A percentile compares a stretch with the other conserved stretches of the same genome.
These are phyloP conservation scores for Solanum tacnaense DNA, from an alignment of 257 asterid species.

Conservation along the genomic window DNA sequence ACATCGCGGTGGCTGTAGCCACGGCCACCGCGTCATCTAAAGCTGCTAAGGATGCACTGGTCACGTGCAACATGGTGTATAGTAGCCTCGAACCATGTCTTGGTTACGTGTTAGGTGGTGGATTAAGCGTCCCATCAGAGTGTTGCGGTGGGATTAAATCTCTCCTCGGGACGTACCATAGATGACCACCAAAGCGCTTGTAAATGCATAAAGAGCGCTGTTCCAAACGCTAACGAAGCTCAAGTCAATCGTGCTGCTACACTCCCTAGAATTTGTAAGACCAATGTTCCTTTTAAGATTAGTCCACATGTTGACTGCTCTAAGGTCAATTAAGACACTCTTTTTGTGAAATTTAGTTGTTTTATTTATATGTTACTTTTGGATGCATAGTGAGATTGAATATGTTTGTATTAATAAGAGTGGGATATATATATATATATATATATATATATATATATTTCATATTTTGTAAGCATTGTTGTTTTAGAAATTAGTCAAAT, in stretches of 20 bases:
- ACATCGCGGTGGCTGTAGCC: not conserved
- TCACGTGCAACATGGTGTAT: not conserved
- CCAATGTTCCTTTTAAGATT: not conserved
- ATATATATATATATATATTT: too few relatives aligned
- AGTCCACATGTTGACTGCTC: not conserved
- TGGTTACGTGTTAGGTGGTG: not conserved
- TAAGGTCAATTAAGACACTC: not conserved
- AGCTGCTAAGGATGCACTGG: not conserved
- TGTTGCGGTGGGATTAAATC: not conserved
- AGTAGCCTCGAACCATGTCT: not conserved
- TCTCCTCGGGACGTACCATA: not conserved
- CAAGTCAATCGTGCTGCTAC: not conserved
- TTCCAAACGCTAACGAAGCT: not conserved
- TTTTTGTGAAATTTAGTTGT: not conserved
- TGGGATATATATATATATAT: too few relatives aligned
- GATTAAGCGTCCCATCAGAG: not conserved
- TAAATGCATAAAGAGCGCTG: not conserved
- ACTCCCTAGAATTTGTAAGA: conserved; percentile 4
- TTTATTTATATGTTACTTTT: not conserved
- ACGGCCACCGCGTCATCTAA: not conserved
- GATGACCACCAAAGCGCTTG: conserved; percentile 3
- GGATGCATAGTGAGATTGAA: not conserved
- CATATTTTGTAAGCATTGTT: too few relatives aligned
- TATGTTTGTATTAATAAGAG: not conserved
- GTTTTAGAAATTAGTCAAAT: too few relatives aligned